These are phyloP conservation scores for Dorcoceras hygrometricum DNA, from an alignment of 257 asterid species.

Conservation along the genomic window DNA sequence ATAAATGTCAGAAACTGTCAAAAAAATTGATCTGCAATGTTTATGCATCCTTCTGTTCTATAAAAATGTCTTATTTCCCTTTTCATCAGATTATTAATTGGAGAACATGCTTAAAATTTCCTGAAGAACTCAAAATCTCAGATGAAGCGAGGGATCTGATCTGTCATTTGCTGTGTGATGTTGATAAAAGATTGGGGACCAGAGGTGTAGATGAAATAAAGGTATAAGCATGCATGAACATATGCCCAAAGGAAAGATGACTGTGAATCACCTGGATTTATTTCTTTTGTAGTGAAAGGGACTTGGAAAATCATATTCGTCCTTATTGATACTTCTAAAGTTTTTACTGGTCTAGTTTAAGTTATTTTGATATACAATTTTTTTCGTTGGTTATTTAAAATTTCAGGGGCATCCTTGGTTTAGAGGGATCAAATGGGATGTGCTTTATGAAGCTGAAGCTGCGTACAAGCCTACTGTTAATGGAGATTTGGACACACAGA, in stretches of 20 bases:
- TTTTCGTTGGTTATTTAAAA: not conserved
- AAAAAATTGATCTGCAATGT: not conserved
- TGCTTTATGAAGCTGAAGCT: conserved; percentile 91
- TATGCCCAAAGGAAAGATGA: not conserved
- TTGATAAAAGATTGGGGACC: conserved; percentile 89
- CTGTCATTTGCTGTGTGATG: conserved; percentile 80
- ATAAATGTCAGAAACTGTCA: not conserved
- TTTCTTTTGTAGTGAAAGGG: conserved; percentile 11
- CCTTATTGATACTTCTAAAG: not conserved
- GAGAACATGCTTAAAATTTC: conserved; percentile 88
- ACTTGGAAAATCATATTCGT: not conserved
- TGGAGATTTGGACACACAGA: conserved; percentile 93
- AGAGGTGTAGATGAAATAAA: conserved; percentile 89
- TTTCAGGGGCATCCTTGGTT: conserved; percentile 94
- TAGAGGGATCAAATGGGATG: conserved; percentile 70
- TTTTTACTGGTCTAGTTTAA: not conserved
- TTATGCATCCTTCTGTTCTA: conserved; percentile 3
- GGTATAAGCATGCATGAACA: conserved; percentile 42
- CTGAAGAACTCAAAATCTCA: conserved; percentile 85
- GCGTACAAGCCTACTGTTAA: conserved; percentile 81
- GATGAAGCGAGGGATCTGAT: conserved; percentile 87
- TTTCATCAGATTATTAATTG: conserved; percentile 77
- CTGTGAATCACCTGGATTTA: conserved; percentile 4
- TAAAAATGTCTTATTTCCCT: conserved; percentile 2
- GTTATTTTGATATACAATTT: not conserved